Conservation (phyloP, 106 monocot genomes). For the Platanthera zijinensis region DNA sequence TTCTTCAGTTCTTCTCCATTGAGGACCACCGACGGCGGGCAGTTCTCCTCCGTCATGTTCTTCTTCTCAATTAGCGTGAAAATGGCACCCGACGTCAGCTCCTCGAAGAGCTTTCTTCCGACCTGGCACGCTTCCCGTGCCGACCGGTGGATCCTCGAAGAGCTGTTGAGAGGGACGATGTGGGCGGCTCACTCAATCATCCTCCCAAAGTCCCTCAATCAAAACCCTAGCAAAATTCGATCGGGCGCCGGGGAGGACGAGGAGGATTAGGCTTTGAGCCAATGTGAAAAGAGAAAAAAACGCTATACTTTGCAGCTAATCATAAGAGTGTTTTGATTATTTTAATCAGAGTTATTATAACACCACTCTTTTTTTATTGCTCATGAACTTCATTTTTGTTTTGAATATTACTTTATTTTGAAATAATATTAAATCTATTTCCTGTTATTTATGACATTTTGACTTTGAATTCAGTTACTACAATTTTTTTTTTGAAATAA, state of each 20-base stretch:
- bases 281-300: no score
- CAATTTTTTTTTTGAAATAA: no score
- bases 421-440: no score
- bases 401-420: no score
- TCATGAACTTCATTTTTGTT: no score
- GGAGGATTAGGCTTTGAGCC: no score
- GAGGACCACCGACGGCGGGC: constrained; percentile 60
- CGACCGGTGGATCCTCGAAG: constrained; percentile 48
- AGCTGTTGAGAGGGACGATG: constrained; percentile 12
- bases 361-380: no score
- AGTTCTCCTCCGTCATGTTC: constrained; percentile 29
- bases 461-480: no score
- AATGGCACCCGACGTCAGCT: constrained; percentile 17
- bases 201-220: not conserved
- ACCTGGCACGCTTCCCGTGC: constrained; percentile 43
- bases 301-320: no score
- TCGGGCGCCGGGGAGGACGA: not conserved
- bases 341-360: no score
- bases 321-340: no score
- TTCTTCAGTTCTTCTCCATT: constrained; percentile 36
- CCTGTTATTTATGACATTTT: no score
- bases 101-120: constrained; percentile 32
- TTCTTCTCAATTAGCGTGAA: not conserved
- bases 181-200: constrained; percentile 7
- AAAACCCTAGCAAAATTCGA: constrained; percentile 4